These are phyloP conservation scores for Monosporascus sp. DNA, from an alignment of 2,329 filamentous ascomycete genomes.

Conservation along the genomic window DNA sequence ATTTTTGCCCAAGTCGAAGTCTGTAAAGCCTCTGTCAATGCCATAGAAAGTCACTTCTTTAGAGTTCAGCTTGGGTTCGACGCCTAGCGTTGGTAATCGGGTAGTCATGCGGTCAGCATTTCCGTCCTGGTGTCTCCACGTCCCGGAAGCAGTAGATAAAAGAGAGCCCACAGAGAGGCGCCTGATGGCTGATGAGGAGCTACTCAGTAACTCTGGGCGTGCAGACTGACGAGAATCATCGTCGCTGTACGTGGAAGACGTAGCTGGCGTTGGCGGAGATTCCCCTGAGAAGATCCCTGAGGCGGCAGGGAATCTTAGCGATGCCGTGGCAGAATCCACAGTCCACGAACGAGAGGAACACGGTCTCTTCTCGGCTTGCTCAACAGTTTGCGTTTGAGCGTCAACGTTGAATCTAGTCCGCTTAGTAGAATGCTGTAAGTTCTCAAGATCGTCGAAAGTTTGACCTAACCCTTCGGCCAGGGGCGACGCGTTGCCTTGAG, in stretches of 20 bases:
- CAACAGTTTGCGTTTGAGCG: conserved; percentile 14
- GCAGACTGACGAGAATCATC: conserved; percentile 26
- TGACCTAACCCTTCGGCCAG: conserved; percentile 14
- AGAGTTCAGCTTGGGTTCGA: conserved; percentile 12
- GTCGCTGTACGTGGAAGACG: conserved; percentile 34
- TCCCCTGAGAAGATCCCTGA: conserved; percentile 21
- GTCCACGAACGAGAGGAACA: conserved; percentile 27
- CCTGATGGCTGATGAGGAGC: conserved; percentile 20
- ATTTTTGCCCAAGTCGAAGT: conserved; percentile 66
- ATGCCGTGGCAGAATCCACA: conserved; percentile 20
- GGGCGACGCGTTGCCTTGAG: conserved; percentile 10
- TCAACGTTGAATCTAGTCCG: conserved; percentile 21
- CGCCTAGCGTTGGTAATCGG: conserved; percentile 20
- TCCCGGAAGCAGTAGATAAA: conserved; percentile 46
- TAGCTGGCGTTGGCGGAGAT: conserved; percentile 36
- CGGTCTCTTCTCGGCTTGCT: conserved; percentile 19
- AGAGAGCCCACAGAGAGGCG: conserved; percentile 63
- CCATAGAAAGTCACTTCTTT: conserved; percentile 55
- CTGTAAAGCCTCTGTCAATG: conserved; percentile 64
- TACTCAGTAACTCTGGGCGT: conserved; percentile 13
- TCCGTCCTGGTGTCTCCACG: conserved; percentile 17
- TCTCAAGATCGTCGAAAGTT: conserved; percentile 15
- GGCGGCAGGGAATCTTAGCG: conserved; percentile 19
- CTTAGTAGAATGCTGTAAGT: conserved; percentile 19
- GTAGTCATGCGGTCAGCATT: conserved; percentile 16